Evolutionary conservation across 441 rosid genomes (phyloP), one percentile per base, ranked within the genome.

Genomic region (Populus hybrid): DNA sequence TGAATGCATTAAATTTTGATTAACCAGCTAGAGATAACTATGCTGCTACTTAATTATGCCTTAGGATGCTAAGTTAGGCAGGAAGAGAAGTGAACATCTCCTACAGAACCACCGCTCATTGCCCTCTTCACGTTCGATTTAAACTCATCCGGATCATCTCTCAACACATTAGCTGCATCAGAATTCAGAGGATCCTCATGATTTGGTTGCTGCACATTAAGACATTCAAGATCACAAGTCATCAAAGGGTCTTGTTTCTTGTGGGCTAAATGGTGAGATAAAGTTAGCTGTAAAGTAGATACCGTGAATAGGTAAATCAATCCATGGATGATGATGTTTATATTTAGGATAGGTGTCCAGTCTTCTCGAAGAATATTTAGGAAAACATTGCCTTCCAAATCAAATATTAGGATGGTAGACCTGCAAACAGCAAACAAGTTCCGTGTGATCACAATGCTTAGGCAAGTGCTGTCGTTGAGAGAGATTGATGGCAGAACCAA

Each of bases 341-440:
- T 91, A 80, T 89, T 92, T 70, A 90, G 90, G 70, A 89, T 92
- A 9, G 92, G 95, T 77, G 88, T 90, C 97, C 97, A 93, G 71
- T 90, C 92, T 86, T 91, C 95, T 67, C 97, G 88, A 38, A 93
- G 79, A 78, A 93, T 84, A 79, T 91, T 90, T 12, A 87, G 84
- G 85, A 94, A 91, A 24, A 89, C 96, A 63, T 89, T 93, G 80
- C 97, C 97, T 81, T 91, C 94, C 86, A 91, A 79, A 81, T 91
- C 94, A 50, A 50, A 91, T 90, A 84, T 90, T 89, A 4, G 96
- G 96, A 87, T 89, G 93, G 81, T 86, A 88, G 70, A 93, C 91
- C 97, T 93, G 71, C 75, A 80, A 78, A 72, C 24, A 10, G 32
- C 16, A 71, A 14, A 71, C 3, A 23, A 42, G 21, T 66, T 24